Conservation (phyloP, 1,284 basidiomycete species). For the Trametes sp. region DNA sequence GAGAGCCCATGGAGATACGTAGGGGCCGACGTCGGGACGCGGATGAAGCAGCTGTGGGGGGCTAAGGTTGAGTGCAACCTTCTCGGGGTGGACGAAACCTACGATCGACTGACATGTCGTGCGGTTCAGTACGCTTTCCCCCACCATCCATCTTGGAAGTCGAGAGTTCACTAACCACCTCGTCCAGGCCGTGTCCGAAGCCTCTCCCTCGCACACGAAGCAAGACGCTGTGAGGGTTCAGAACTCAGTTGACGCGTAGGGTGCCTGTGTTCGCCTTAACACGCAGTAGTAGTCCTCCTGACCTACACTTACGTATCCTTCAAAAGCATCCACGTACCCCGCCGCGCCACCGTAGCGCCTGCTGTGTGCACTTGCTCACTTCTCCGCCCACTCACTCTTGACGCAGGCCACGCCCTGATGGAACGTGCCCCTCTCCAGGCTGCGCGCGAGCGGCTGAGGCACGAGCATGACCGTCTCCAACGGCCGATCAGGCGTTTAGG, state of each 20-base stretch:
- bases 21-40: background rate
- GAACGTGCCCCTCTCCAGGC: background rate
- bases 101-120: too few relatives aligned
- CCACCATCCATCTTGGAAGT: too few relatives aligned
- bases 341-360: background rate
- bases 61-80: background rate
- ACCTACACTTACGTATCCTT: background rate
- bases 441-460: background rate
- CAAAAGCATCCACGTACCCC: background rate
- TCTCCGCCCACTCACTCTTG: background rate
- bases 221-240: too few relatives aligned
- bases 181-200: too few relatives aligned
- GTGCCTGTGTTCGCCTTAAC: background rate
- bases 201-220: too few relatives aligned
- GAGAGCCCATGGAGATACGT: background rate
- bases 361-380: background rate
- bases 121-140: too few relatives aligned
- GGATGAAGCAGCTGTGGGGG: background rate
- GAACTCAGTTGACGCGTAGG: background rate
- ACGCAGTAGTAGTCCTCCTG: background rate
- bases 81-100: too few relatives aligned
- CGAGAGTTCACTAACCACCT: too few relatives aligned
- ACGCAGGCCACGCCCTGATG: constrained; percentile 1
- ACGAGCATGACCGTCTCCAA: background rate
- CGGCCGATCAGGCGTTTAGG: background rate